Conservation (phyloP, 2,329 filamentous ascomycete genomes). For the Fusarium marasasianum region DNA sequence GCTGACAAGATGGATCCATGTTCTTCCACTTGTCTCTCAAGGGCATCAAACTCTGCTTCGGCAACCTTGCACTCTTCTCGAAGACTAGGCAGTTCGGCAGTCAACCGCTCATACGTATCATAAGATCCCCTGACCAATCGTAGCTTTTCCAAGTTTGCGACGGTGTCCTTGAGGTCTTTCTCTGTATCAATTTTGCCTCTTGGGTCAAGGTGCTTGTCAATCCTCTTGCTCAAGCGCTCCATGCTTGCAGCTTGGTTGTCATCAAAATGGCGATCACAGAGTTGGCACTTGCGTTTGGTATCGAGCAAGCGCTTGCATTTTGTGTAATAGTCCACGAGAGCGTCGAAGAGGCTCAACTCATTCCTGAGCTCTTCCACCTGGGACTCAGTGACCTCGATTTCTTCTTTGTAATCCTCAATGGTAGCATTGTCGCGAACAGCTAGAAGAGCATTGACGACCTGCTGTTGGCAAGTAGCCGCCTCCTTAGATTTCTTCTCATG, state of each 20-base stretch:
- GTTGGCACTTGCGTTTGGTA: constrained; percentile 75
- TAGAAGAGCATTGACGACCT: constrained; percentile 60
- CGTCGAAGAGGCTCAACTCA: constrained; percentile 74
- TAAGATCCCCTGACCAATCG: constrained; percentile 72
- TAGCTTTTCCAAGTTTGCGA: constrained; percentile 65
- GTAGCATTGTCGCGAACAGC: constrained; percentile 54
- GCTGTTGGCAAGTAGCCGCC: constrained; percentile 67
- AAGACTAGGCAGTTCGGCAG: constrained; percentile 75
- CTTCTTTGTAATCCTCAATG: constrained; percentile 64
- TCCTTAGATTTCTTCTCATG: constrained; percentile 72
- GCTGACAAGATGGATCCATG: constrained; percentile 73
- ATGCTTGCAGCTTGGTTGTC: constrained; percentile 65
- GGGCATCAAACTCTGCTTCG: constrained; percentile 68
- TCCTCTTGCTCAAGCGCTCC: constrained; percentile 71
- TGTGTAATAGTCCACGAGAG: constrained; percentile 75
- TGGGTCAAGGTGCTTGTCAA: constrained; percentile 71
- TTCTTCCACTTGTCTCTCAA: constrained; percentile 71
- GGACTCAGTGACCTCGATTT: constrained; percentile 61
- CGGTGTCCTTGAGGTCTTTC: constrained; percentile 63
- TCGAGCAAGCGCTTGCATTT: constrained; percentile 73
- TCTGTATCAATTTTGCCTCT: constrained; percentile 71
- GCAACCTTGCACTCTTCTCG: constrained; percentile 70
- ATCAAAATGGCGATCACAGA: constrained; percentile 78
- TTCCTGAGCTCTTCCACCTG: constrained; percentile 70
- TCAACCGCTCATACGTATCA: constrained; percentile 78